phyloP scores from a whole-genome alignment of 106 monocot genomes.

The Dioscorea zingiberensis region DNA sequence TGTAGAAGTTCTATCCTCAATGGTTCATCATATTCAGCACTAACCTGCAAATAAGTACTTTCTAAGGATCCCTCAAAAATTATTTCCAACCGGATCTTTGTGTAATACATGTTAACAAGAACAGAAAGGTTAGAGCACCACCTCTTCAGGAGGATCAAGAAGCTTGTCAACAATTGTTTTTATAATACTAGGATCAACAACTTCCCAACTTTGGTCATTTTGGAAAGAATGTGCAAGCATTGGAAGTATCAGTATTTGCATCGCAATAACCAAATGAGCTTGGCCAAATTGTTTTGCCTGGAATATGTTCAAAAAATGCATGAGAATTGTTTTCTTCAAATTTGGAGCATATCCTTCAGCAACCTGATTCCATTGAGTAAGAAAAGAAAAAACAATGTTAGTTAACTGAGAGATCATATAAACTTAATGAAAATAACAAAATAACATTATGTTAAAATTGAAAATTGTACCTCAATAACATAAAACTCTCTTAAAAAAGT shows the following conservation, averaged over 20 bases:
- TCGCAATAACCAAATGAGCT: constrained; percentile 92
- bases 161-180: constrained; percentile 98
- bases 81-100: too few species aligned
- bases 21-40: constrained; percentile 96
- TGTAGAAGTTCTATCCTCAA: constrained; percentile 93
- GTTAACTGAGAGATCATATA: neutral
- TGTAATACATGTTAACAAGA: neutral
- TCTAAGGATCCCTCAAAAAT: too few species aligned
- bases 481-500: constrained; percentile 93
- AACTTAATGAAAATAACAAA: neutral
- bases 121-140: constrained; percentile 7
- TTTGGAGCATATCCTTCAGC: constrained; percentile 94
- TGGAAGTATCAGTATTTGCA: constrained; percentile 97
- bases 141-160: constrained; percentile 99
- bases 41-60: constrained; percentile 47
- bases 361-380: constrained; percentile 50
- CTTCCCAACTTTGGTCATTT: constrained; percentile 92
- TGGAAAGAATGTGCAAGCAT: constrained; percentile 95
- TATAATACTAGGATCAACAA: constrained; percentile 79
- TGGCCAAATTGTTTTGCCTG: constrained; percentile 85
- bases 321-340: constrained; percentile 84
- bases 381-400: neutral
- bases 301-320: constrained; percentile 80
- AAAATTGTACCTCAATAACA: constrained; percentile 86
- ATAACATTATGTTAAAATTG: constrained; percentile 61